Evolutionary conservation across 202 grass and related monocot genomes (phyloP).

Genomic region (Setaria italica): DNA sequence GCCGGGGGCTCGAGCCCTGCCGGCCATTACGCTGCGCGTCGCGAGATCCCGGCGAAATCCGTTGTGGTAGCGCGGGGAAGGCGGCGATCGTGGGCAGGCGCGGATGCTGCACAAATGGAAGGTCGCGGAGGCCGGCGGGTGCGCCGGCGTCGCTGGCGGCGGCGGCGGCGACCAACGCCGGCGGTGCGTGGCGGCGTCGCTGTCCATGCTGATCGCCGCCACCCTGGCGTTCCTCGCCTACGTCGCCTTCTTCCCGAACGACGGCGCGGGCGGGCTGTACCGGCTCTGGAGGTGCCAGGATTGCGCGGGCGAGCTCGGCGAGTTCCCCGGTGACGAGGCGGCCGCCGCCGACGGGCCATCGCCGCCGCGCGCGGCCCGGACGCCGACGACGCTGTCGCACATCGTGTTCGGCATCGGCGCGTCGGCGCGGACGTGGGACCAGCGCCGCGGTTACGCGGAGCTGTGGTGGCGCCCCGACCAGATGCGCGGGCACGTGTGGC

Average conservation of each 20-base stretch:
- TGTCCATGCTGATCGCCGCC: slow-evolving; percentile 59
- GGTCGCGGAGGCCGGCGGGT: slow-evolving; percentile 24
- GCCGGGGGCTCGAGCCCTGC: slow-evolving; percentile 31
- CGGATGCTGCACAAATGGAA: slow-evolving; percentile 55
- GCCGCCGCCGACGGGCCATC: background rate
- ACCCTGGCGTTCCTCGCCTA: slow-evolving; percentile 65
- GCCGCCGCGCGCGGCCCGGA: background rate
- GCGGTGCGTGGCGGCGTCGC: slow-evolving; percentile 57
- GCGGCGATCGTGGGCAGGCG: slow-evolving; percentile 13
- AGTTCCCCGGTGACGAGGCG: slow-evolving; percentile 20
- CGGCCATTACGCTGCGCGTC: slow-evolving; percentile 9
- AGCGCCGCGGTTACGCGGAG: slow-evolving; percentile 69
- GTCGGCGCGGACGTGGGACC: slow-evolving; percentile 69
- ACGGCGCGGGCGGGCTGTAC: slow-evolving; percentile 54
- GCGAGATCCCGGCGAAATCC: slow-evolving; percentile 45
- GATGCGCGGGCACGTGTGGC: slow-evolving; percentile 77
- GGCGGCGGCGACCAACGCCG: slow-evolving; percentile 39
- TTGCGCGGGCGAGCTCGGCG: slow-evolving; percentile 19
- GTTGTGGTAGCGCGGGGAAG: slow-evolving; percentile 2
- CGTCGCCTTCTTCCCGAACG: slow-evolving; percentile 61
- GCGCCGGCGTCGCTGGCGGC: background rate
- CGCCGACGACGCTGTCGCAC: slow-evolving; percentile 71
- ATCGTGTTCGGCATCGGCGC: slow-evolving; percentile 85
- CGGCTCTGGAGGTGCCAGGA: slow-evolving; percentile 53
- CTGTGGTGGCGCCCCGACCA: slow-evolving; percentile 77